These are phyloP conservation scores for Fusarium vanettenii DNA, from an alignment of 2,329 filamentous ascomycete species.

Conservation along the genomic window DNA sequence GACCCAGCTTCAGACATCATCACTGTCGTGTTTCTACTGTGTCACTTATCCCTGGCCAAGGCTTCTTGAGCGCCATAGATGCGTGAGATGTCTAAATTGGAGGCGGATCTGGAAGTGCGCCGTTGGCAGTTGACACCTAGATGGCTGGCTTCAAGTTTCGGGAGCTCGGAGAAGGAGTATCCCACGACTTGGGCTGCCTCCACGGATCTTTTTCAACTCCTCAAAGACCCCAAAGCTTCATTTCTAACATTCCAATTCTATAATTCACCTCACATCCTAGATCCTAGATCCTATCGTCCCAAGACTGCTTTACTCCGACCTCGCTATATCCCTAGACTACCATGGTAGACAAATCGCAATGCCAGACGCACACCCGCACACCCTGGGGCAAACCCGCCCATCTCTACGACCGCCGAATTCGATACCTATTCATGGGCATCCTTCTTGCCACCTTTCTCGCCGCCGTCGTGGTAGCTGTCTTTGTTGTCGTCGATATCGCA, in stretches of 20 bases:
- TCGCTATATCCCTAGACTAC: neutral
- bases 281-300: neutral
- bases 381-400: constrained; percentile 43
- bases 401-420: constrained; percentile 40
- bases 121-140: too few species aligned
- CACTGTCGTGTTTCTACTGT: neutral
- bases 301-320: neutral
- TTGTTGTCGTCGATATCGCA: constrained; percentile 27
- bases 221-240: neutral
- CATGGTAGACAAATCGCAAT: constrained; percentile 44
- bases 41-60: neutral
- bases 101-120: too few species aligned
- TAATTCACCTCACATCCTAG: neutral
- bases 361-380: constrained; percentile 45
- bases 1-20: neutral
- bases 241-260: neutral
- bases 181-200: neutral
- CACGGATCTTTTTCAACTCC: neutral
- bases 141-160: neutral
- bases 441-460: constrained; percentile 38
- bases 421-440: constrained; percentile 41
- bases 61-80: neutral
- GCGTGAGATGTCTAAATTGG: too few species aligned
- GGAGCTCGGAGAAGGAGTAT: neutral
- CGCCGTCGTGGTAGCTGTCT: constrained; percentile 34